Percentiles rank a stretch among this genome's conserved stretches.
These are phyloP conservation scores for Ceratocystis cubensis DNA, from an alignment of 2,329 filamentous ascomycete species.

Conservation along the genomic window DNA sequence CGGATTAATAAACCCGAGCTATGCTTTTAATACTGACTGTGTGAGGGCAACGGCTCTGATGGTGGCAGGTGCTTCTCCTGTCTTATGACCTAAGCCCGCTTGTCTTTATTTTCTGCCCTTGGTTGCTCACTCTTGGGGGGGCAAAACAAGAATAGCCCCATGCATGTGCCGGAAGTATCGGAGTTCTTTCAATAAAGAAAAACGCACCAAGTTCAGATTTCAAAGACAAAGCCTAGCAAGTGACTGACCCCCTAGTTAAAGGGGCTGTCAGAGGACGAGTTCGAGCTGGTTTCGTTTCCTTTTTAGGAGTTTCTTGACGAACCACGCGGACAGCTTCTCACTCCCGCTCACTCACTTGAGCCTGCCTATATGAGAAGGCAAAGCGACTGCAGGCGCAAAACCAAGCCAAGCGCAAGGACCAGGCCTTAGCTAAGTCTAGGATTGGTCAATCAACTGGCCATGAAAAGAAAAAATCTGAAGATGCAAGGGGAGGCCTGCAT, in stretches of 20 bases:
- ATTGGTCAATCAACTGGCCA: not conserved
- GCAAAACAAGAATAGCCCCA: not conserved
- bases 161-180: not conserved
- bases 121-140: not conserved
- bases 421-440: not conserved
- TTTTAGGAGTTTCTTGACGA: not conserved
- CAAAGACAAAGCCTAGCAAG: not conserved
- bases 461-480: not conserved
- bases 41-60: not conserved
- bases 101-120: not conserved
- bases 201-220: not conserved
- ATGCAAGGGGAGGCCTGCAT: not conserved
- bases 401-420: not conserved
- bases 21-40: not conserved
- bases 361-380: not conserved
- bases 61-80: not conserved
- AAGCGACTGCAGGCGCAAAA: not conserved
- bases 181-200: not conserved
- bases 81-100: not conserved
- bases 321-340: not conserved
- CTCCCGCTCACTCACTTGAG: too few relatives aligned
- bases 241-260: not conserved
- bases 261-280: conserved; percentile 8
- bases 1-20: conserved; percentile 17
- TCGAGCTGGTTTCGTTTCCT: not conserved